phyloP scores from a whole-genome alignment of 371 early-diverging fungal genomes.

The Nematocida displodere region DNA sequence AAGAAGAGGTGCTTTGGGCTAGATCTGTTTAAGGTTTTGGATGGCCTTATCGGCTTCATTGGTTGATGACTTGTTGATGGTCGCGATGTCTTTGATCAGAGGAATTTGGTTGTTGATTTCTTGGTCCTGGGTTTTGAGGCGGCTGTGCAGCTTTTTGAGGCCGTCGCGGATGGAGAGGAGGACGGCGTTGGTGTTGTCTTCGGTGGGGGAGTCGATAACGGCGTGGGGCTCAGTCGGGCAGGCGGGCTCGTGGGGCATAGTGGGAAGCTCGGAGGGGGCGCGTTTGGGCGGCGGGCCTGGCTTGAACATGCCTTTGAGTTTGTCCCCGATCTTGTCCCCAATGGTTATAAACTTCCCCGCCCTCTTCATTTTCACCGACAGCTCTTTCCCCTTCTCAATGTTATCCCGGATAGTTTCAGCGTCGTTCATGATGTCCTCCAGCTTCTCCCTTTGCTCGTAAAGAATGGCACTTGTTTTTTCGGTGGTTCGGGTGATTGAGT shows the following conservation, averaged over 20 bases:
- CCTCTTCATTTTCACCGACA: conserved; percentile 46
- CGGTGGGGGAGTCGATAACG: neutral
- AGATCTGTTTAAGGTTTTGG: conserved; percentile 38
- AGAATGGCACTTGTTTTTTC: conserved; percentile 36
- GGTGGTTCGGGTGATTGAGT: conserved; percentile 28
- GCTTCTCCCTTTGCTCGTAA: conserved; percentile 40
- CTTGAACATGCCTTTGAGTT: conserved; percentile 33
- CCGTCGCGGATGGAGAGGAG: conserved; percentile 35
- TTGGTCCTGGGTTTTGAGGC: conserved; percentile 17
- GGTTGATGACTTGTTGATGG: conserved; percentile 20
- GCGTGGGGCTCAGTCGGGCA: neutral
- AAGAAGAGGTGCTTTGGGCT: neutral
- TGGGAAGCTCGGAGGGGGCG: neutral
- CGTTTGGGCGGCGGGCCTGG: neutral
- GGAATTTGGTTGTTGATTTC: conserved; percentile 40
- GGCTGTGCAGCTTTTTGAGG: conserved; percentile 15
- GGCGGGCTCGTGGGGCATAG: neutral
- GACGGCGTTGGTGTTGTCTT: conserved; percentile 34
- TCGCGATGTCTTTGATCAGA: conserved; percentile 42
- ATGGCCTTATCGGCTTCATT: conserved; percentile 28
- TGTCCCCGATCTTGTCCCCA: conserved; percentile 43
- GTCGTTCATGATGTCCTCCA: conserved; percentile 36
- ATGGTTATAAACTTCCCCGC: conserved; percentile 44
- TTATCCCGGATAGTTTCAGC: conserved; percentile 11
- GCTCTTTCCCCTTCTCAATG: conserved; percentile 13